Base-by-base conservation (phyloP, 768 basidiomycete genomes). In the Phlebiopsis gigantea region DNA sequence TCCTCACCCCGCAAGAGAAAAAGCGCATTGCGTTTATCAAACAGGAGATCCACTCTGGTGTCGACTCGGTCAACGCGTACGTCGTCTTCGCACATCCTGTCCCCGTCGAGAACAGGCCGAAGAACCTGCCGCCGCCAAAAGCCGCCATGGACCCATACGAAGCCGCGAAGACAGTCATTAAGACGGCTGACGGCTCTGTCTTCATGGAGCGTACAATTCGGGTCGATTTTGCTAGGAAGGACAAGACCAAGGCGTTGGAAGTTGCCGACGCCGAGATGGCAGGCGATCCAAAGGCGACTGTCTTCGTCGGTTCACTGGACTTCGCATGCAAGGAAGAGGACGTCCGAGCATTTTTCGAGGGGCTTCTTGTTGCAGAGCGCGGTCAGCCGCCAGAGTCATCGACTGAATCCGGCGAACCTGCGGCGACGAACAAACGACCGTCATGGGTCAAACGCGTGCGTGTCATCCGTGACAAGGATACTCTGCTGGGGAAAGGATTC, bases 21-120 rank as follows among this genome's bases (percentile, higher is more conserved):
- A 91, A 95, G 73, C 90, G 87, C 61, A 83, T 98, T 53, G 91
- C 93, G 0, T 97, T 94, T 70, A 97, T 98, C 68, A 90, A 93
- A 66, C 85, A 86, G 53, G 92, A 96, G 63, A 83, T 98, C 65
- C 93, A 98, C 71, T 75, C 84, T 1, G 78, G 81, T 30, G 85
- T 87, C 4, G 84, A 83, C 62, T 78, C 82, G 17, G 81, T 91
- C 57, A 90, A 94, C 65, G 90, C 92, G 0, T 99, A 99, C 69
- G 72, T 96, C 46, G 93, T 98, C 19, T 93, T 98, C 68, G 90
- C 91, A 0, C 83, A 93, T 64, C 78, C 83, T 7, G 57, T 66
- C 3, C 78, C 79, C 9, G 55, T 63, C 26, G 44, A 25, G 17
- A 65, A 64, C 26, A 73, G 80, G 24, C 75, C 77, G 1, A 58